phyloP scores from a whole-genome alignment of 441 rosid genomes.

The Populus trichocarpa region DNA sequence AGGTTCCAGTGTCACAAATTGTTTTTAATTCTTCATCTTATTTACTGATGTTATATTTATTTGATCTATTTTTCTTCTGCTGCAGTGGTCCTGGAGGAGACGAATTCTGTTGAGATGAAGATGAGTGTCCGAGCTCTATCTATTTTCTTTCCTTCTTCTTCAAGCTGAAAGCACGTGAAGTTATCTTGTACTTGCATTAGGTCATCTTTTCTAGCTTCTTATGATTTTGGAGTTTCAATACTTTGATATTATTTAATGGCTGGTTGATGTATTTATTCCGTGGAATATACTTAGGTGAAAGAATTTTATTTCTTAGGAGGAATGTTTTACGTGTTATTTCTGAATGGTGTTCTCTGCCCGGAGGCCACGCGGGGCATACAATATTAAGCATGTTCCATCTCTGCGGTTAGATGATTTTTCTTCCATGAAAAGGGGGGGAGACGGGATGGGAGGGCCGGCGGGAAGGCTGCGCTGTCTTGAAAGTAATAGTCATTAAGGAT shows the following conservation, averaged over 20 bases:
- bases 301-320: background rate
- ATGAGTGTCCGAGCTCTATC: background rate
- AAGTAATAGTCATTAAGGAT: background rate
- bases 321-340: background rate
- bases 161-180: conserved; percentile 6
- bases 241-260: conserved; percentile 3
- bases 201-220: conserved; percentile 3
- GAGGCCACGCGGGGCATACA: background rate
- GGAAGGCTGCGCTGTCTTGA: no score
- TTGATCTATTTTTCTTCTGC: background rate
- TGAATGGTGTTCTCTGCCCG: background rate
- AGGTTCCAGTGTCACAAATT: background rate
- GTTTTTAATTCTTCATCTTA: background rate
- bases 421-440: background rate
- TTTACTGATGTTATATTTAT: background rate
- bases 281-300: conserved; percentile 4
- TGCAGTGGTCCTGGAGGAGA: conserved; percentile 11
- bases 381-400: background rate
- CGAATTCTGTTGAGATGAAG: conserved; percentile 1
- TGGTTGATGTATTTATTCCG: background rate
- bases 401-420: background rate
- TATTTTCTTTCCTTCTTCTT: conserved; percentile 2
- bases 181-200: background rate
- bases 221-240: conserved; percentile 10
- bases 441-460: no score